phyloP scores from a whole-genome alignment of 495 filamentous ascomycete species.

The Hyaloscypha finlandica region DNA sequence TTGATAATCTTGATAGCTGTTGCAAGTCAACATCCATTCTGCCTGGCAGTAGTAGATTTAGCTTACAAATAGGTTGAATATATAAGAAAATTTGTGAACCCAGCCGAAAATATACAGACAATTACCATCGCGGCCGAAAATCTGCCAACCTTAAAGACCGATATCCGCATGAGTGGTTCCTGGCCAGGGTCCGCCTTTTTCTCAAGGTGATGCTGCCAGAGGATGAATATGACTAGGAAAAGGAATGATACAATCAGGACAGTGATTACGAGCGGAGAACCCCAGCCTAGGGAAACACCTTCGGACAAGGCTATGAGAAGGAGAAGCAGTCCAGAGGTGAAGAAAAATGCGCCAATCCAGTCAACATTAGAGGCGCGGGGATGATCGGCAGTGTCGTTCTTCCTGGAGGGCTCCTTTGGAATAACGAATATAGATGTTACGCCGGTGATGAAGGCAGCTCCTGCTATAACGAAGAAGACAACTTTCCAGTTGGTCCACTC shows the following conservation, averaged over 20 bases:
- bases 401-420: conserved; percentile 53
- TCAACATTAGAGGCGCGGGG: conserved; percentile 52
- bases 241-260: conserved; percentile 63
- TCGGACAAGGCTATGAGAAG: conserved; percentile 65
- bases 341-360: conserved; percentile 62
- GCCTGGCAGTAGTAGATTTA: no score
- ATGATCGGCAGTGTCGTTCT: conserved; percentile 28
- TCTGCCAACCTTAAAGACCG: conserved; percentile 50
- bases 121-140: conserved; percentile 62
- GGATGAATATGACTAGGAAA: conserved; percentile 58
- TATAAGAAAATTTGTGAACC: conserved; percentile 60
- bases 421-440: conserved; percentile 64
- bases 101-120: conserved; percentile 59
- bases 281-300: conserved; percentile 68
- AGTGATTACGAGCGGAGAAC: conserved; percentile 62
- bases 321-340: conserved; percentile 62
- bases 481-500: conserved; percentile 60
- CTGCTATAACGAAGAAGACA: conserved; percentile 66
- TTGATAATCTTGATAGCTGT: conserved; percentile 57
- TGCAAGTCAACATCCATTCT: no score
- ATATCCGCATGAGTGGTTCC: conserved; percentile 61
- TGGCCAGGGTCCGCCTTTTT: conserved; percentile 29
- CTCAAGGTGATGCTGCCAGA: conserved; percentile 66
- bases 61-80: conserved; percentile 57
- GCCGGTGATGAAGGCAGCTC: conserved; percentile 61